phyloP scores from a whole-genome alignment of 83 land plant species.

The Larix sibirica region DNA sequence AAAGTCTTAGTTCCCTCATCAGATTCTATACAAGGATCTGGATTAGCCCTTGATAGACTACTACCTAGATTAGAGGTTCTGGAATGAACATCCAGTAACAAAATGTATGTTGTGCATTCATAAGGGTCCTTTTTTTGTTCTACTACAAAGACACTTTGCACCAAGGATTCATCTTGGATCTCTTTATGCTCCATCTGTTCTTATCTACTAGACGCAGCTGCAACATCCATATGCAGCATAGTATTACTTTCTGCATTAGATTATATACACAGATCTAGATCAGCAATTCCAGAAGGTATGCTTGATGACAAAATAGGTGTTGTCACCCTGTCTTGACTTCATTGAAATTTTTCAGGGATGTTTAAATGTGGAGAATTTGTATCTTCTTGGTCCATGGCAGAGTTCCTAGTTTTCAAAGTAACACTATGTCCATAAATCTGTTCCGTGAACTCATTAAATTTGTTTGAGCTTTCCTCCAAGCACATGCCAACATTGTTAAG shows the following conservation, averaged over 20 bases:
- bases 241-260: background rate
- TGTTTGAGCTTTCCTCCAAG: background rate
- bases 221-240: background rate
- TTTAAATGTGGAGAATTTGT: background rate
- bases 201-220: background rate
- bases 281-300: background rate
- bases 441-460: background rate
- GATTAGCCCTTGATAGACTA: background rate
- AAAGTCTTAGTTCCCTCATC: background rate
- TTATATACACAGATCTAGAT: background rate
- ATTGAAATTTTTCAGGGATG: background rate
- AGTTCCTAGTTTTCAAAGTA: background rate
- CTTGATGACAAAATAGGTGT: background rate
- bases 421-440: background rate
- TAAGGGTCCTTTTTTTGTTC: background rate
- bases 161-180: background rate
- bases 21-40: background rate
- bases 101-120: background rate
- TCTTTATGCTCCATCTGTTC: background rate
- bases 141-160: background rate
- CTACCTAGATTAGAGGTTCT: background rate
- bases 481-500: background rate
- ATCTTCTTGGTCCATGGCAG: background rate
- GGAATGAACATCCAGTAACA: background rate
- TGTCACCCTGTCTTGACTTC: background rate